phyloP scores from a whole-genome alignment of 73 alveolate species.

The Tetrahymena borealis region DNA sequence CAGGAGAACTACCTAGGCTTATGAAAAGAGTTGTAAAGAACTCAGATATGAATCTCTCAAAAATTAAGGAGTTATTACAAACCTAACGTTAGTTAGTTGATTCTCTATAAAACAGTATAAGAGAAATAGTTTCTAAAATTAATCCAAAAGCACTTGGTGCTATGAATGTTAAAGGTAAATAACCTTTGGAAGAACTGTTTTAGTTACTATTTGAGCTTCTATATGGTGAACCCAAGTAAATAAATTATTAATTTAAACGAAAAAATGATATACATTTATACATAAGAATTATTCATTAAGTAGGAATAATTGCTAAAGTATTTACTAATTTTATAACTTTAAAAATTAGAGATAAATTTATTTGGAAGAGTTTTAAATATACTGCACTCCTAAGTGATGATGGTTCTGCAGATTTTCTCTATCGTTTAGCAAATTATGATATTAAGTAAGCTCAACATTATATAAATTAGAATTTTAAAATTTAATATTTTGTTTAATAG shows the following conservation, averaged over 20 bases:
- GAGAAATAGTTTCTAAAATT: not conserved
- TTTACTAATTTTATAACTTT: too few relatives aligned
- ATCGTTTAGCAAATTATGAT: not conserved
- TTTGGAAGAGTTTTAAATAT: not conserved
- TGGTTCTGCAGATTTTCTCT: not conserved
- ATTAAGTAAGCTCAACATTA: not conserved
- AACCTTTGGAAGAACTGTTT: not conserved
- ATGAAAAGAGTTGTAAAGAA: not conserved
- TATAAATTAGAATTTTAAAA: not conserved
- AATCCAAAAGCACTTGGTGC: not conserved
- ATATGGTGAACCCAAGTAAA: not conserved
- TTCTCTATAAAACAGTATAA: not conserved
- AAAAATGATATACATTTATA: too few relatives aligned
- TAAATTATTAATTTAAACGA: not conserved
- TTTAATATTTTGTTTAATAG: not conserved
- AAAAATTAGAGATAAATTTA: not conserved
- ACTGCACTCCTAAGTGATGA: not conserved
- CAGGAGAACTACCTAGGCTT: not conserved
- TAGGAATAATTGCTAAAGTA: too few relatives aligned
- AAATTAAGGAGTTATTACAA: not conserved
- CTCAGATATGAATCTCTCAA: not conserved
- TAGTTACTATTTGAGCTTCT: not conserved
- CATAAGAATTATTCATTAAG: too few relatives aligned
- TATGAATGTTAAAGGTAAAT: not conserved
- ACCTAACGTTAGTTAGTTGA: not conserved